Base-by-base conservation (phyloP, 2,329 filamentous ascomycete genomes). In the Coniosporium tulheliwenetii region DNA sequence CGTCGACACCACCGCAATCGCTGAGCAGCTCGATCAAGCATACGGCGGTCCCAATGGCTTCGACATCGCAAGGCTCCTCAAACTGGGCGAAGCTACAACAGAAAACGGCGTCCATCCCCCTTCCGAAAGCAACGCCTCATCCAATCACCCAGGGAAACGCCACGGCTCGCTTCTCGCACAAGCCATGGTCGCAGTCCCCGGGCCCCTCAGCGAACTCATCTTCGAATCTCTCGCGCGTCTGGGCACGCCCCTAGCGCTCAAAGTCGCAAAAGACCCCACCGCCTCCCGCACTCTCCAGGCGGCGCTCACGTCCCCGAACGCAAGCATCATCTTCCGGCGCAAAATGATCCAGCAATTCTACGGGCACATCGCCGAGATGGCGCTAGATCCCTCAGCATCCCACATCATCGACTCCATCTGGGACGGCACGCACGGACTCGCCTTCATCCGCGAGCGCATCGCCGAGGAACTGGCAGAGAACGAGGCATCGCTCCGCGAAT, bases 81-180 rank as follows among this genome's bases (percentile, higher is more conserved):
- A 70, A 45, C 57, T 79, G 13, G 70, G 68, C 30, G 44, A 48
- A 12, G 42, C 41, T 26, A 44, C 15, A 13, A 41, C 44, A 5
- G 49, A 53, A 30, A 44, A 51, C 39, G 58, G 30, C 32, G 15
- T 26, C 5, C 12, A 40, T 10, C 9, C 12, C 5, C 12, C 7
- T 10, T 26, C 12, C 15, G 34, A 38, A 15, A 37, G 40, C 26
- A 19, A 32, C 10, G 14, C 37, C 19, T 39, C 54, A 5, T 35
- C 19, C 10, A 9, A 55, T 52, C 40, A 56, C 60, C 31, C 63
- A 48, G 49, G 74, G 63, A 76, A 85, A 68, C 60, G 85, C 56
- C 87, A 98, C 63, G 85, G 81, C 44, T 85, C 84, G 14, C 71
- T 94, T 37, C 71, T 98, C 26, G 79, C 83, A 8, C 79, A 91